Evolutionary conservation across 1,139 yeast genomes (phyloP), one percentile per base, ranked within the genome.

Genomic region (Saccharomyces uvarum): DNA sequence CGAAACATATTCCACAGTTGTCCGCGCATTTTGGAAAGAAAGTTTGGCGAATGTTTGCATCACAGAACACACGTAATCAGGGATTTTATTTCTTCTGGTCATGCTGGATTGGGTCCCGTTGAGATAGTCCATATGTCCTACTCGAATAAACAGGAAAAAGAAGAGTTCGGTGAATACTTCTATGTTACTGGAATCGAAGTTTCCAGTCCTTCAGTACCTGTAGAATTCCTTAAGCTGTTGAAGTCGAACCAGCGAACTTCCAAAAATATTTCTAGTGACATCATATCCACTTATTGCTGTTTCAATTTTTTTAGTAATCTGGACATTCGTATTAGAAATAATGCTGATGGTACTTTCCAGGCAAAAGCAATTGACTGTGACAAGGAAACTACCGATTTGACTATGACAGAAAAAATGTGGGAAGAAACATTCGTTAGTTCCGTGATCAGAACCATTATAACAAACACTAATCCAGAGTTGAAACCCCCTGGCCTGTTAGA

Each of bases 341-440:
- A 77, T 51, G 76, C 82, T 48, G 87, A 86, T 1, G 83, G 84
- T 7, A 65, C 65, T 9, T 59, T 64, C 19, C 72, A 79, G 47
- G 53, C 65, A 8, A 57, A 61, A 9, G 73, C 82, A 2, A 74
- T 78, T 56, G 70, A 70, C 47, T 65, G 71, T 54, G 32, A 55
- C 4, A 60, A 61, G 16, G 69, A 66, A 16, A 62, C 59, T 1
- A 33, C 61, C 2, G 56, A 59, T 14, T 64, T 56, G 4, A 60
- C 65, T 14, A 55, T 75, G 13, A 68, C 71, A 14, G 75, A 74
- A 0, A 66, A 69, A 31, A 57, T 80, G 38, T 91, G 98, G 98
- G 76, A 77, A 33, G 97, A 93, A 68, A 81, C 95, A 0, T 88
- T 82, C 69, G 83, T 89, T 51, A 83, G 89, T 58, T 80, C 87